Evolutionary conservation across 2,329 filamentous ascomycete species (phyloP), one percentile per base, ranked within the genome.

Genomic region (Trichoderma hamatum): DNA sequence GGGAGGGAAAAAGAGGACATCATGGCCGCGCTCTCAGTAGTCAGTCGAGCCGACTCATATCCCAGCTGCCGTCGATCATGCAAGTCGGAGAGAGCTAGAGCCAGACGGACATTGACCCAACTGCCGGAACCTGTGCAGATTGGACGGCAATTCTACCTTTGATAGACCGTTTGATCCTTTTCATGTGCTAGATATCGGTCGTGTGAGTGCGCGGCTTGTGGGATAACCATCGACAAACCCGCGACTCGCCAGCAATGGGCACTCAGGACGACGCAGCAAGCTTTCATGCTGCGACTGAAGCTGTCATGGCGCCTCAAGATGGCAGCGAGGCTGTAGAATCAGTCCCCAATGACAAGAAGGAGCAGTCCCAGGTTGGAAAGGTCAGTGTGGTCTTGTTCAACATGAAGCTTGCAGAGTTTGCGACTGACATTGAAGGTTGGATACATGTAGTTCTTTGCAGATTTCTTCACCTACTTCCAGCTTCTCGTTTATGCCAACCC

Each of bases 401-500:
- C 52, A 21, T 49, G 26, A 62, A 63, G 26, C 58, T 62, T 30
- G 34, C 26, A n/a, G 14, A 39, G 16, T n/a, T 51, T 54, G 19
- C 13, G 21, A 49, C 32, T 49, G 16, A 34, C 59, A 51, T 46
- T 2, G 24, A 30, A 34, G 1, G 28, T 16, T 21, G 43, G 7
- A 21, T 13, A 46, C 14, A n/a, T 43, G 1, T 51, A 60, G 60
- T 67, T 51, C 56, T 39, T 51, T 36, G 36, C 51, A 16, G 28
- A 66, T 26, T 52, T 72, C 66, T 68, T 71, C 67, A 70, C 60
- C 61, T 85, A 82, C 73, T 82, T 85, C 72, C 79, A 79, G 26
- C 79, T 84, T 51, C 80, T 85, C 39, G 76, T 82, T 71, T 83
- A 82, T 69, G 83, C 81, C 67, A 76, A 83, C 56, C 83, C 83